Evolutionary conservation across 2,329 filamentous ascomycete species (phyloP).

Genomic region (Neonectria sp.): DNA sequence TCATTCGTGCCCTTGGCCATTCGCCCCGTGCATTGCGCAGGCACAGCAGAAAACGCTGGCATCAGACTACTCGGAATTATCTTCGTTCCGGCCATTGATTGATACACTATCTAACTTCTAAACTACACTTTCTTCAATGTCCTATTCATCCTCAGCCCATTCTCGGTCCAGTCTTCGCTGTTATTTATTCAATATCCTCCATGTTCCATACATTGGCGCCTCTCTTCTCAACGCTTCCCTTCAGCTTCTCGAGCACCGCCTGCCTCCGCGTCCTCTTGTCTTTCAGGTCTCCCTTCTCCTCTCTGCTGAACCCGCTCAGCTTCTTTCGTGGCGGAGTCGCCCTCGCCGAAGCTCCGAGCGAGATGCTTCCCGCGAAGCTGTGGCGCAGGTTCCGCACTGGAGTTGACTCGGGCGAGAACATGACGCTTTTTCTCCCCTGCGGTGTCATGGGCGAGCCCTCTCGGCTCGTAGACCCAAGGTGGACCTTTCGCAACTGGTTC

Average conservation of each 20-base stretch:
- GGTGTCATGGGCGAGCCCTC: constrained; percentile 61
- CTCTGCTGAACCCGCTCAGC: constrained; percentile 71
- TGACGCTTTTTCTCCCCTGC: constrained; percentile 54
- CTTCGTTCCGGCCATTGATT: constrained; percentile 39
- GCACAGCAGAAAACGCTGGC: neutral
- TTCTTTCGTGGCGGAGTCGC: constrained; percentile 71
- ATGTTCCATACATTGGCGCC: constrained; percentile 66
- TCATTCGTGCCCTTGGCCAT: neutral
- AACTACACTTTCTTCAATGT: constrained; percentile 44
- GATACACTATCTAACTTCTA: constrained; percentile 50
- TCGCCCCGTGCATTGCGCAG: neutral
- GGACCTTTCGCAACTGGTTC: constrained; percentile 84
- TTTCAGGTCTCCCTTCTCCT: constrained; percentile 71
- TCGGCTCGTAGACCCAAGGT: constrained; percentile 63
- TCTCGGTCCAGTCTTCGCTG: constrained; percentile 19
- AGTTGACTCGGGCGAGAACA: constrained; percentile 62
- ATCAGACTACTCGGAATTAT: constrained; percentile 12
- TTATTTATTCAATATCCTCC: constrained; percentile 62
- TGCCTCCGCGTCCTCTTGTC: constrained; percentile 68
- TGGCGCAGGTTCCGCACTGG: constrained; percentile 60
- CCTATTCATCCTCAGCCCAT: constrained; percentile 30
- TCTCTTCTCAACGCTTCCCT: constrained; percentile 63
- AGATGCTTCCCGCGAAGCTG: constrained; percentile 56
- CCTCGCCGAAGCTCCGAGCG: constrained; percentile 57
- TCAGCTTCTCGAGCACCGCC: constrained; percentile 68